Conservation (phyloP, 2,329 filamentous ascomycete genomes). For the Sporothrix phasma region DNA sequence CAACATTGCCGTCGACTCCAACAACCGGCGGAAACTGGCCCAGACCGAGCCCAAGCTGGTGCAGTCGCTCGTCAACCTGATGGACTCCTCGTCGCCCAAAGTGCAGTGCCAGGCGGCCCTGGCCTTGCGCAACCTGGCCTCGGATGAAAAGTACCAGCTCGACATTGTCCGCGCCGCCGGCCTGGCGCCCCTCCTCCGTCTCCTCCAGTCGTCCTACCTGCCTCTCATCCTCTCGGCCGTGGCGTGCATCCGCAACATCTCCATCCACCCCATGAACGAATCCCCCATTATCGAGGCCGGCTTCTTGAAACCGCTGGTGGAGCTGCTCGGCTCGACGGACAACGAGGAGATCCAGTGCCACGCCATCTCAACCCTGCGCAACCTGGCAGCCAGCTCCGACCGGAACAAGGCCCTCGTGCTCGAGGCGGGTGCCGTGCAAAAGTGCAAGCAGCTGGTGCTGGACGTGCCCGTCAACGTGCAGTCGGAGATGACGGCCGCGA, state of each 20-base stretch:
- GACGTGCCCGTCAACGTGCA: slow-evolving; percentile 90
- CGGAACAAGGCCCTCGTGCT: slow-evolving; percentile 96
- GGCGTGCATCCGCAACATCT: slow-evolving; percentile 97
- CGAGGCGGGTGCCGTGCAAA: slow-evolving; percentile 92
- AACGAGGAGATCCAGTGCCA: slow-evolving; percentile 99
- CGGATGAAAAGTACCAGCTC: slow-evolving; percentile 96
- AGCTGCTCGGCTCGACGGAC: slow-evolving; percentile 86
- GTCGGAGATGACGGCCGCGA: slow-evolving; percentile 99
- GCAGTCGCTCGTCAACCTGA: slow-evolving; percentile 86
- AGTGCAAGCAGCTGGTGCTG: slow-evolving; percentile 93
- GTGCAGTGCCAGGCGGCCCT: slow-evolving; percentile 96
- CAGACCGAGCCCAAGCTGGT: slow-evolving; percentile 86
- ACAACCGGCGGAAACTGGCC: slow-evolving; percentile 82
- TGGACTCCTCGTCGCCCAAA: slow-evolving; percentile 95
- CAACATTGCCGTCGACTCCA: slow-evolving; percentile 92
- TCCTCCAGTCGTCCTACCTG: slow-evolving; percentile 90
- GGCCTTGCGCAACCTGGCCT: slow-evolving; percentile 87
- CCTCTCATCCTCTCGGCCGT: slow-evolving; percentile 94
- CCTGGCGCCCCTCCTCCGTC: slow-evolving; percentile 71
- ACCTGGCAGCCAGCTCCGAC: slow-evolving; percentile 92
- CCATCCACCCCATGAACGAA: slow-evolving; percentile 94
- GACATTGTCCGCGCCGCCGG: slow-evolving; percentile 90
- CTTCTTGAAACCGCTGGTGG: slow-evolving; percentile 86
- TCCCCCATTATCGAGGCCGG: slow-evolving; percentile 97
- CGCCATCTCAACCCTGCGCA: slow-evolving; percentile 91